Base-by-base conservation (phyloP, 176 grass and related monocot species). In the Poa pratensis region DNA sequence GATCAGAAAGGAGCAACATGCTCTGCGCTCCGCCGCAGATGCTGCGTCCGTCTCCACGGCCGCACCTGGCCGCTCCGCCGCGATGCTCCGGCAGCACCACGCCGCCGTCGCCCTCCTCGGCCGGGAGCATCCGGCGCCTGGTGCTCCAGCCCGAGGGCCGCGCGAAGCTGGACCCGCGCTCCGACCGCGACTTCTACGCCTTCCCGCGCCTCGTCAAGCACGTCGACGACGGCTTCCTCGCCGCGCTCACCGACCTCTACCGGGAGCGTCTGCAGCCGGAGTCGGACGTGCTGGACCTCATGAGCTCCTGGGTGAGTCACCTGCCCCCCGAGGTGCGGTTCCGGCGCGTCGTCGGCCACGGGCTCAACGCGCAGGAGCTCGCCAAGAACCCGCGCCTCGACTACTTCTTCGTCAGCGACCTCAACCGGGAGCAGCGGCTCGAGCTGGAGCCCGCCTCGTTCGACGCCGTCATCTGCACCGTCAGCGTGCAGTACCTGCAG, bases 241-340 rank as follows among this genome's bases (percentile, higher is more conserved):
- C 85, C 9, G 30, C 95, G 59, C 90, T 97, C 27, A 91, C 92
- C 4, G 95, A 63, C 46, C 76, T 97, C 14, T 97, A 93, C 87
- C 83, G 90, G 40, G 92, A 97, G 53, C 81, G 82, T 1, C 52
- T 97, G 65, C 53, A 14, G 3, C 48, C 85, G 32, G 90, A 88
- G 3, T 90, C 66, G 73, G 90, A 91, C 76, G 76, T 97, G 87
- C 84, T 97, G 13, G 92, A 97, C 87, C 87, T 97, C 69, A 97
- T 95, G 95, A 97, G 95, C 85, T 97, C 95, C 50, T 97, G 95
- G 95, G 92, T 97, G 13, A 97, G 95, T 81, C 95, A 97, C 87
- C 88, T 97, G 65, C 95, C 92, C 37, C 79, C 82, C 19, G 95
- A 97, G 74, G 19, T 86, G 11, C 9, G 3, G 52, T 78, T 93